Evolutionary conservation across 495 filamentous ascomycete species (phyloP).

Genomic region (Hypoxylon subgilvum): DNA sequence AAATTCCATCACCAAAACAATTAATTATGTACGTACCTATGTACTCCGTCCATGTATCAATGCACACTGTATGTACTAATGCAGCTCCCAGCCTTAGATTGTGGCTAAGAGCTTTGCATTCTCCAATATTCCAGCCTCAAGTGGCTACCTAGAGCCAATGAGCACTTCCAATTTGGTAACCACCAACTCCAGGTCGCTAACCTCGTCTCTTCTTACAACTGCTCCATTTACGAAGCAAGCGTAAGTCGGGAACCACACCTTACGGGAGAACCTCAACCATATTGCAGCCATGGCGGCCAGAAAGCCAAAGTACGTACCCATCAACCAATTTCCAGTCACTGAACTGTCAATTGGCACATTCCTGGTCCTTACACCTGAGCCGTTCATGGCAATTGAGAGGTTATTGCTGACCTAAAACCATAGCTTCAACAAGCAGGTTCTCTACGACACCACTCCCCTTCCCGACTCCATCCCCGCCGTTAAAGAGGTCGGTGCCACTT

Average conservation of each 20-base stretch:
- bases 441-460: constrained; percentile 95
- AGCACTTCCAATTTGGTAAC: constrained; percentile 42
- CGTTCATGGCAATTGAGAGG: not conserved
- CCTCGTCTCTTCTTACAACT: constrained; percentile 4
- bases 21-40: not conserved
- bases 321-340: not conserved
- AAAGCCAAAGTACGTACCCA: constrained; percentile 55
- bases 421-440: constrained; percentile 91
- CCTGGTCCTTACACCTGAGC: not conserved
- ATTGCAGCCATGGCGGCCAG: constrained; percentile 56
- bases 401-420: constrained; percentile 29
- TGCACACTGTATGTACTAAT: not conserved
- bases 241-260: constrained; percentile 23
- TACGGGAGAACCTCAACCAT: constrained; percentile 23
- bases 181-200: constrained; percentile 19
- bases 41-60: not conserved
- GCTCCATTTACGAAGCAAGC: constrained; percentile 38
- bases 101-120: not conserved
- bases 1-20: constrained; percentile 31
- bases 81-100: not conserved
- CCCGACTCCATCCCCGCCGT: constrained; percentile 89
- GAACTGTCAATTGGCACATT: constrained; percentile 33
- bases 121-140: constrained; percentile 21
- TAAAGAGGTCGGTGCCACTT: constrained; percentile 86
- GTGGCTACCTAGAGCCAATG: constrained; percentile 45